Evolutionary conservation across 1,284 basidiomycete genomes (phyloP).

Genomic region (Marasmius oreades): DNA sequence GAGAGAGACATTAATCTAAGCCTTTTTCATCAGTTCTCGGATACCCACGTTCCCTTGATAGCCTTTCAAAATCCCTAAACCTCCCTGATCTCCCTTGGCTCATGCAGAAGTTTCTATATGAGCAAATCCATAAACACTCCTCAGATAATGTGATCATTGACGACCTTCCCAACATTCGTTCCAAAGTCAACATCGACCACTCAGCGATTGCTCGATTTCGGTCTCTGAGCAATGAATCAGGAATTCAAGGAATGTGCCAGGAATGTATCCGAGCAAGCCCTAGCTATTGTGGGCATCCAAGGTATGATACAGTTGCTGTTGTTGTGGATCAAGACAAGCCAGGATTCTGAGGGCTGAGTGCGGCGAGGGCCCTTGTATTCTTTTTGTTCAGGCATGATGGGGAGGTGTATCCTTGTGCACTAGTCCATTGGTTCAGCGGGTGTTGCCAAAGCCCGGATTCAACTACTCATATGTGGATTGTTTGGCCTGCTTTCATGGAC

Average conservation of each 20-base stretch:
- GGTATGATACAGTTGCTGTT: not conserved
- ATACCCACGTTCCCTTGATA: not conserved
- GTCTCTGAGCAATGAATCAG: conserved; percentile 28
- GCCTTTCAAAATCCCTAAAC: not conserved
- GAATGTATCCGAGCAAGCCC: not conserved
- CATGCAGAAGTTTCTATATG: not conserved
- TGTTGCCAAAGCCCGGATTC: conserved; percentile 3
- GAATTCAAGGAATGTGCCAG: conserved; percentile 22
- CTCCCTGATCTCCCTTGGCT: not conserved
- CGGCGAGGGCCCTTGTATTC: conserved; percentile 10
- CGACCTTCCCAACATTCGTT: conserved; percentile 9
- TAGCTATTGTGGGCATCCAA: not conserved
- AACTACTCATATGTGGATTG: conserved; percentile 17
- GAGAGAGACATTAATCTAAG: not conserved
- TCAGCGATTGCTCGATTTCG: conserved; percentile 25
- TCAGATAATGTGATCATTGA: conserved; percentile 5
- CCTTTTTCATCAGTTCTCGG: not conserved
- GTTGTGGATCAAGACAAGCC: not conserved
- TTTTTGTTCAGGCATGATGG: conserved; percentile 14
- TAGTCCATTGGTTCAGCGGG: conserved; percentile 17
- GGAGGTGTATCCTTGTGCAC: conserved; percentile 13
- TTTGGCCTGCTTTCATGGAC: conserved; percentile 5
- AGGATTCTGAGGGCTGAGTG: conserved; percentile 13
- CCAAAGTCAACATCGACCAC: conserved; percentile 18
- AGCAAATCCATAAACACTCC: not conserved